A percentile compares a stretch with the other conserved stretches of the same genome.
Evolutionary conservation across 371 early-diverging fungal species (phyloP).

Genomic region (Cladochytrium tenue): DNA sequence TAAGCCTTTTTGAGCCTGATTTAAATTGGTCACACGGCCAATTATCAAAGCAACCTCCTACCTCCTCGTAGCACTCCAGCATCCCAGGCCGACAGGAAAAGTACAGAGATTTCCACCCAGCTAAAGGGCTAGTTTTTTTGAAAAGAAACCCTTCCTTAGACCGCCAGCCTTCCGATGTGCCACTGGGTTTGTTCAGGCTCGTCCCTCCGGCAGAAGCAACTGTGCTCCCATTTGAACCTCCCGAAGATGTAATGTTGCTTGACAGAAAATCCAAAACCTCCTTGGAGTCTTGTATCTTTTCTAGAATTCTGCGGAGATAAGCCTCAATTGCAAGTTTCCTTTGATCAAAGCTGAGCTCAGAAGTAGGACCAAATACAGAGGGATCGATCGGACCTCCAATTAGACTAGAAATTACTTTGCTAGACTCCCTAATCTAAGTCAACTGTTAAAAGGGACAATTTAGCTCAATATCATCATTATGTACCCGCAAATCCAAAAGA

Average conservation of each 20-base stretch:
- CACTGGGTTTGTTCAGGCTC: neutral
- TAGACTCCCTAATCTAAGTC: neutral
- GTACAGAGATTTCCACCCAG: slow-evolving; percentile 80
- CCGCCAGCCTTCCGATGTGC: neutral
- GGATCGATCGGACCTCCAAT: too few species aligned
- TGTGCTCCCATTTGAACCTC: too few species aligned
- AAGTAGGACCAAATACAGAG: neutral
- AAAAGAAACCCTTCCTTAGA: slow-evolving; percentile 78
- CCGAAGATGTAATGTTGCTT: neutral
- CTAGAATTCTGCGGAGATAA: neutral
- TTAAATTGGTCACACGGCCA: neutral
- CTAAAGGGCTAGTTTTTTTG: slow-evolving; percentile 82
- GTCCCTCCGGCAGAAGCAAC: neutral
- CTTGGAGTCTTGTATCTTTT: neutral
- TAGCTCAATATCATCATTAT: neutral
- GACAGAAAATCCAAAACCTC: neutral
- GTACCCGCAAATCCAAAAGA: slow-evolving; percentile 68
- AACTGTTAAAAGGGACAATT: neutral
- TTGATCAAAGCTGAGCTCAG: neutral
- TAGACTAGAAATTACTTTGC: neutral
- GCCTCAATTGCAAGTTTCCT: neutral
- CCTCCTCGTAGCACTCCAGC: slow-evolving; percentile 71
- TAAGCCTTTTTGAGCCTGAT: slow-evolving; percentile 17
- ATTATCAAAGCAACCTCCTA: slow-evolving; percentile 4
- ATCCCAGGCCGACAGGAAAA: slow-evolving; percentile 64